Evolutionary conservation across 345 rosid genomes (phyloP).

Genomic region (Anastatica hierochuntica): DNA sequence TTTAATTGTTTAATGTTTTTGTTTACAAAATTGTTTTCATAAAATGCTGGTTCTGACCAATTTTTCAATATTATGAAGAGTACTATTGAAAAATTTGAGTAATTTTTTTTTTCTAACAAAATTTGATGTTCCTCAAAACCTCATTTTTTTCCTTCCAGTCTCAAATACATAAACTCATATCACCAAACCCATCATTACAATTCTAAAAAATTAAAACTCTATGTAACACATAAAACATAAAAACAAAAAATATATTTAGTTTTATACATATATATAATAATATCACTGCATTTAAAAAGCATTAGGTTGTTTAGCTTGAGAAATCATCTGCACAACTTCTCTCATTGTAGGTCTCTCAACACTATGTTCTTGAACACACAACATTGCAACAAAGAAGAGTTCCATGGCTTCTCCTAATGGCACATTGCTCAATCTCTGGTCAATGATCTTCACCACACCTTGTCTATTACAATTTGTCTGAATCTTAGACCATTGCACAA

Average conservation of each 20-base stretch:
- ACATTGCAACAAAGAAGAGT: conserved; percentile 72
- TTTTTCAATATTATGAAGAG: no score
- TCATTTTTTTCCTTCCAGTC: no score
- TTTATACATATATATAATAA: background rate
- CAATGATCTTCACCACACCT: conserved; percentile 48
- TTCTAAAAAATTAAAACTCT: conserved; percentile 10
- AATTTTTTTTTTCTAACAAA: no score
- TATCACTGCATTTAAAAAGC: conserved; percentile 33
- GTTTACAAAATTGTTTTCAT: no score
- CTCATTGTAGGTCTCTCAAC: conserved; percentile 94
- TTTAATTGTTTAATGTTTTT: no score
- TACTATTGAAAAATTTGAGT: no score
- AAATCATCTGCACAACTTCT: conserved; percentile 87
- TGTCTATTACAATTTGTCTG: conserved; percentile 52
- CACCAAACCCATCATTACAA: conserved; percentile 22
- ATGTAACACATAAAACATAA: conserved; percentile 10
- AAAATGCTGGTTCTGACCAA: no score
- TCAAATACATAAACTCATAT: no score
- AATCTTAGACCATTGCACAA: conserved; percentile 76
- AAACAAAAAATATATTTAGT: conserved; percentile 1
- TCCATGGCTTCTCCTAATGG: conserved; percentile 67
- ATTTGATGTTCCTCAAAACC: no score
- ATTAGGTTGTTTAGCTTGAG: conserved; percentile 49
- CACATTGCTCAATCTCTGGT: conserved; percentile 41
- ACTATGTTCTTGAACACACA: conserved; percentile 81